Evolutionary conservation across 106 monocot species (phyloP), one percentile per base, ranked within the genome.

Genomic region (Allium sativum): DNA sequence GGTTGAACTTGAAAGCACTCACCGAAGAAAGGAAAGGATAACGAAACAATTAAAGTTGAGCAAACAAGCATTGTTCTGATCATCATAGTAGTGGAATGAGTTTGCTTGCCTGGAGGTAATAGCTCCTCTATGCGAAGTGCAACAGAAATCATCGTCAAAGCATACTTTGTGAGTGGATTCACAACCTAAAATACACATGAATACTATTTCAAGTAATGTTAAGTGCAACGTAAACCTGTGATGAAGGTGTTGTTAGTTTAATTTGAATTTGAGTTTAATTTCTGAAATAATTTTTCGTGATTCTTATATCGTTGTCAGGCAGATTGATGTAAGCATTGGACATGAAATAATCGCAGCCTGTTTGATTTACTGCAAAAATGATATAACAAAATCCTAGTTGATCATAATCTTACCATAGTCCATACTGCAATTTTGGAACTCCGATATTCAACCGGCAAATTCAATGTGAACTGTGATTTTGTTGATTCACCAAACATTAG

Each of bases 111-210:
- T 12, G 55, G 48, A 72, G 86, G 86, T 46, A 86, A 59, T 15
- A 82, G 70, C 41, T 86, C 81, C 65, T 86, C 81, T n/a, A 86
- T 56, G 44, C 78, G 69, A 44, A 86, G 44, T 10, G 81, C 78
- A 43, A 86, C 86, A 18, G 86, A 81, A 69, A 78, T 86, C 74
- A 86, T 78, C 40, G 81, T 86, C 75, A 86, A 61, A 12, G 86
- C 86, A 67, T 82, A 86, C 56, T 86, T 86, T 2, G 81, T 53
- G 42, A 81, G 54, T 19, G 85, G 85, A 18, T 78, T 86, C 13
- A 82, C 56, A 45, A 81, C 73, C 86, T 86, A 40, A 40, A 8
- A 47, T 47, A 47, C n/a, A n/a, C n/a, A n/a, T n/a, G n/a, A n/a
- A n/a, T n/a, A n/a, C n/a, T n/a, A n/a, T n/a, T n/a, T n/a, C n/a